Evolutionary conservation across 108 stramenopile genomes (phyloP).

Genomic region (Schizochytrium sp.): DNA sequence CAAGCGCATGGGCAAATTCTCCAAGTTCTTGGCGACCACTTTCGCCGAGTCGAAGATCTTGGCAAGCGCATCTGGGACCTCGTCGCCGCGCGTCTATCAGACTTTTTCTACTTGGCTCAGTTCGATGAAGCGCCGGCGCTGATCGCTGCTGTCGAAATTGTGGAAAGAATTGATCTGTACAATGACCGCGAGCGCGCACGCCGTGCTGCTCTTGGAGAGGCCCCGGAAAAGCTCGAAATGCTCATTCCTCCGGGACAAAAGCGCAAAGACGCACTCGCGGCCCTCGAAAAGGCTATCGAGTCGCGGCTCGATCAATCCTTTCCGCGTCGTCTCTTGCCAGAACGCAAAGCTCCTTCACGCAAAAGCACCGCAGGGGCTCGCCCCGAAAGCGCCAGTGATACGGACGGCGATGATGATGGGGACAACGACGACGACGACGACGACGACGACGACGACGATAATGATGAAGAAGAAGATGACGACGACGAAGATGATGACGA

Average conservation of each 20-base stretch:
- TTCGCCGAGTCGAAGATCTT: neutral
- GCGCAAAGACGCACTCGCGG: neutral
- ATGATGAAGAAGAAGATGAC: neutral
- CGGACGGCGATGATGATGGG: neutral
- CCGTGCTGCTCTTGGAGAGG: neutral
- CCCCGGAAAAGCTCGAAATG: neutral
- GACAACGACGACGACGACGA: neutral
- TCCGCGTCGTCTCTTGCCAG: neutral
- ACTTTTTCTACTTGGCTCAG: slow-evolving; percentile 3
- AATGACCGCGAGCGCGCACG: neutral
- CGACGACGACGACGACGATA: neutral
- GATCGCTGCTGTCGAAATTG: neutral
- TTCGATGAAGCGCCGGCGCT: neutral
- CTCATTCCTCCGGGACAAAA: neutral
- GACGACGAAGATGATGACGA: neutral
- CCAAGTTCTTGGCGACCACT: neutral
- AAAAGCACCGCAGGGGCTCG: too few relatives aligned
- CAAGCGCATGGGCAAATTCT: neutral
- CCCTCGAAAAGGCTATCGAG: neutral
- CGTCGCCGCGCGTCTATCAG: neutral
- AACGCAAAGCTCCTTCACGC: too few relatives aligned
- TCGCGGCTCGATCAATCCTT: neutral
- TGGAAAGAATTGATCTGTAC: neutral
- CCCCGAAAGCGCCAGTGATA: neutral
- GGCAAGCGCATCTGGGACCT: neutral